Evolutionary conservation across 73 alveolate genomes (phyloP), one percentile per base, ranked within the genome.

Genomic region (Tetrahymena thermophila): DNA sequence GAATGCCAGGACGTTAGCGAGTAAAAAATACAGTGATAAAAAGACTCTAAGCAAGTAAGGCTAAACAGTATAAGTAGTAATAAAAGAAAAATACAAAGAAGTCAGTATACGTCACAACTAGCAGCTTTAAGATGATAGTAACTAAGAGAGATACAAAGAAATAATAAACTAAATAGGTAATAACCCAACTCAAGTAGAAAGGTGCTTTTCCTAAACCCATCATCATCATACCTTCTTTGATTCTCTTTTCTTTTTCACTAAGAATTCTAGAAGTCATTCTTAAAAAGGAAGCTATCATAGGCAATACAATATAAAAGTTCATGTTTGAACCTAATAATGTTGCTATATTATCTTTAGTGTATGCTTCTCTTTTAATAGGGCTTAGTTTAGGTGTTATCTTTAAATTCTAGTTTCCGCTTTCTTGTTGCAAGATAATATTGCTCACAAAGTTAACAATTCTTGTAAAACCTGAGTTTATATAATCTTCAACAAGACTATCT

Each of bases 261-360:
- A 96, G 93, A 35, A 98, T 93, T 57, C 98, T 99, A 28, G 96
- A 97, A 56, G 98, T 93, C 44, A 98, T 21, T 14, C 97, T 94
- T 21, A 97, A 96, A 93, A 98, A 98, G 13, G 99, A 98, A 84
- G 96, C 95, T 98, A 97, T 94, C 94, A 96, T 96, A 10, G 98
- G 97, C 84, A 97, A 94, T 94, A 97, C 89, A 19, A 71, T 71
- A 25, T 71, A 71, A 28, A 71, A 71, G 23, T 71, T 71, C 17
- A 71, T 17, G 17, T 23, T 7, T 7, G 42, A 3, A 4, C 89
- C 89, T n/a, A 71, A 0, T n/a, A 16, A 7, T 4, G 15, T 2
- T 4, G 89, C 89, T 71, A 71, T 71, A 19, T 0, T 19, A 71
- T 71, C 89, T 17, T n/a, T 71, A 28, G 35, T 7, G 11, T 71